Conservation (phyloP, 2,329 filamentous ascomycete genomes). For the Trichoderma polysporum region DNA sequence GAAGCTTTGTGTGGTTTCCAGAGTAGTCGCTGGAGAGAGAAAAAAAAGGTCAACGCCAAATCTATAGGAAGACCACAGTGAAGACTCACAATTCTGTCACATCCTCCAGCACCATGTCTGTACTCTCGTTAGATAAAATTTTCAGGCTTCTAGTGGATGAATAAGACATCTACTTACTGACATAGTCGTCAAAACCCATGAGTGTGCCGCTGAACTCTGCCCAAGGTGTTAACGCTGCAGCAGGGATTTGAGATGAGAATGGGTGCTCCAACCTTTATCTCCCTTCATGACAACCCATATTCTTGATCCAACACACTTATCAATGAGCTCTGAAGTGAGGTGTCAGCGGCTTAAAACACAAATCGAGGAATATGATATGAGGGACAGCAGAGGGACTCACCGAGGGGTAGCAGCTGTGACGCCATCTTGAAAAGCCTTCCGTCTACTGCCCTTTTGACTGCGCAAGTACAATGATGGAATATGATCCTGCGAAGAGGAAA, state of each 20-base stretch:
- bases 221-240: slow-evolving; percentile 22
- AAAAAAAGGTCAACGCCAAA: neutral
- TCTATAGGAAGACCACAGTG: no score
- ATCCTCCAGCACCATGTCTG: slow-evolving; percentile 97
- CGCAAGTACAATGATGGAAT: no score
- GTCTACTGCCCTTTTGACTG: neutral
- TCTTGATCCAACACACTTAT: slow-evolving; percentile 95
- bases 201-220: slow-evolving; percentile 93
- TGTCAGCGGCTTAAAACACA: neutral
- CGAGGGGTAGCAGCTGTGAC: slow-evolving; percentile 71
- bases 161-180: slow-evolving; percentile 70
- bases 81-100: slow-evolving; percentile 85
- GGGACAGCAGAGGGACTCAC: slow-evolving; percentile 42
- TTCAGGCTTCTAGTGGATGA: neutral
- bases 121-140: slow-evolving; percentile 25
- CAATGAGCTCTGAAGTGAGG: slow-evolving; percentile 75
- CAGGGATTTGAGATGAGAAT: neutral
- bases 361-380: neutral
- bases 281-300: slow-evolving; percentile 99
- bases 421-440: slow-evolving; percentile 53
- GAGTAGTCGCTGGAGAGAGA: slow-evolving; percentile 77
- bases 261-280: slow-evolving; percentile 71
- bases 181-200: slow-evolving; percentile 97
- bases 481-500: neutral
- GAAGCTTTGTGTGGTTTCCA: slow-evolving; percentile 81